These are phyloP conservation scores for Blastomyces parvus DNA, from an alignment of 2,329 filamentous ascomycete species.

Conservation along the genomic window DNA sequence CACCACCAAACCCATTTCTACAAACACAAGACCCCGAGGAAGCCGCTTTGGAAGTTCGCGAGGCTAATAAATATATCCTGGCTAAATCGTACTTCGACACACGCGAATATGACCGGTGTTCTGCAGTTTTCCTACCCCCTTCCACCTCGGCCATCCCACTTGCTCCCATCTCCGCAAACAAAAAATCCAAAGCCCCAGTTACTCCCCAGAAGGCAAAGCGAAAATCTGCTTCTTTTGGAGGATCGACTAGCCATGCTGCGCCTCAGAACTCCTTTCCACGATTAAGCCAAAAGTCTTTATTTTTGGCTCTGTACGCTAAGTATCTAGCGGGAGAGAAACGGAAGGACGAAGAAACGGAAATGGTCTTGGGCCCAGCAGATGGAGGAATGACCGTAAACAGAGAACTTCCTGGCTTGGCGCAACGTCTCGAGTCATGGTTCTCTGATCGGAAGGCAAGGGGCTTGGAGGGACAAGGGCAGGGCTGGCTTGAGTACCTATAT, in stretches of 20 bases:
- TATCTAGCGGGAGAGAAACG: conserved; percentile 90
- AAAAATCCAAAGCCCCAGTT: conserved; percentile 31
- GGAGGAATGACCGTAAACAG: conserved; percentile 76
- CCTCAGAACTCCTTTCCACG: conserved; percentile 36
- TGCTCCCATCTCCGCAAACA: conserved; percentile 33
- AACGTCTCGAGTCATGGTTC: conserved; percentile 74
- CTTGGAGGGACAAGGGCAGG: conserved; percentile 58
- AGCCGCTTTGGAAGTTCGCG: conserved; percentile 63
- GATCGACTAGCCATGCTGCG: conserved; percentile 27
- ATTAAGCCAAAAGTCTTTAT: conserved; percentile 83
- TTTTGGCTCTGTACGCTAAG: conserved; percentile 84
- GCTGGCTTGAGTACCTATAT: conserved; percentile 81
- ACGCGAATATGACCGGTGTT: conserved; percentile 87
- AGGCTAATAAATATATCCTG: conserved; percentile 74
- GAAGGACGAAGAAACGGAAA: conserved; percentile 92
- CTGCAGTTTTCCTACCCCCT: conserved; percentile 77
- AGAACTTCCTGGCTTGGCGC: conserved; percentile 66
- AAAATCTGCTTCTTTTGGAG: conserved; percentile 40
- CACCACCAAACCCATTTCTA: conserved; percentile 42
- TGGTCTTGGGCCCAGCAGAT: conserved; percentile 90
- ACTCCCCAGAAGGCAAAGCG: conserved; percentile 51
- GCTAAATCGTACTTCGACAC: conserved; percentile 95
- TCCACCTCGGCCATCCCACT: conserved; percentile 61
- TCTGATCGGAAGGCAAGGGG: conserved; percentile 53
- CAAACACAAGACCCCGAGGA: conserved; percentile 60